Evolutionary conservation across 768 basidiomycete species (phyloP).

Genomic region (Termitomyces sp.): DNA sequence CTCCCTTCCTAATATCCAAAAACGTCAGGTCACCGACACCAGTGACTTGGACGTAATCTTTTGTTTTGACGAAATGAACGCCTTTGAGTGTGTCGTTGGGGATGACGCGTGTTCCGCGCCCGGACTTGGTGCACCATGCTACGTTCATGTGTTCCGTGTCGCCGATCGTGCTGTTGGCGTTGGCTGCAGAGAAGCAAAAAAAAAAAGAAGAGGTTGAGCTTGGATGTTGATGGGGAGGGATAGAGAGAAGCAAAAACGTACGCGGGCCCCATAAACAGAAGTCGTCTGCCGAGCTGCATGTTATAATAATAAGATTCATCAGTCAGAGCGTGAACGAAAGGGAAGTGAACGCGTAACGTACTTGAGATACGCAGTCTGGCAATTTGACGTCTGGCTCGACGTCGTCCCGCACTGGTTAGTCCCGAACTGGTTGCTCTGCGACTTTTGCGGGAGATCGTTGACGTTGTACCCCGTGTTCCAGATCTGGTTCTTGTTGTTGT

Average conservation of each 20-base stretch:
- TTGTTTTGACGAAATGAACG: slow-evolving; percentile 67
- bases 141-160: slow-evolving; percentile 69
- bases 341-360: slow-evolving; percentile 27
- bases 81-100: slow-evolving; percentile 65
- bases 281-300: slow-evolving; percentile 53
- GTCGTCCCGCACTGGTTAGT: slow-evolving; percentile 67
- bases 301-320: neutral
- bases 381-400: slow-evolving; percentile 56
- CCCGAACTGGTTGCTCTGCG: slow-evolving; percentile 61
- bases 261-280: slow-evolving; percentile 73
- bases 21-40: slow-evolving; percentile 71
- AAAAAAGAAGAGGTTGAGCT: neutral
- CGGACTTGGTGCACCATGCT: slow-evolving; percentile 74
- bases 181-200: slow-evolving; percentile 11
- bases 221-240: too few species aligned
- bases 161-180: slow-evolving; percentile 51
- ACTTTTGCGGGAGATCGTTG: slow-evolving; percentile 41
- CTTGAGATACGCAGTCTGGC: slow-evolving; percentile 73
- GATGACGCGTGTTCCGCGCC: slow-evolving; percentile 72
- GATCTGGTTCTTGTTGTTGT: slow-evolving; percentile 46
- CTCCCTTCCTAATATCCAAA: slow-evolving; percentile 54
- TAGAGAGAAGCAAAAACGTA: slow-evolving; percentile 19
- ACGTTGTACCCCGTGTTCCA: slow-evolving; percentile 52
- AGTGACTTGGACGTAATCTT: slow-evolving; percentile 60
- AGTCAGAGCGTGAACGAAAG: neutral